Evolutionary conservation across 805 yeast genomes (phyloP).

Genomic region (Peterozyma toletana): DNA sequence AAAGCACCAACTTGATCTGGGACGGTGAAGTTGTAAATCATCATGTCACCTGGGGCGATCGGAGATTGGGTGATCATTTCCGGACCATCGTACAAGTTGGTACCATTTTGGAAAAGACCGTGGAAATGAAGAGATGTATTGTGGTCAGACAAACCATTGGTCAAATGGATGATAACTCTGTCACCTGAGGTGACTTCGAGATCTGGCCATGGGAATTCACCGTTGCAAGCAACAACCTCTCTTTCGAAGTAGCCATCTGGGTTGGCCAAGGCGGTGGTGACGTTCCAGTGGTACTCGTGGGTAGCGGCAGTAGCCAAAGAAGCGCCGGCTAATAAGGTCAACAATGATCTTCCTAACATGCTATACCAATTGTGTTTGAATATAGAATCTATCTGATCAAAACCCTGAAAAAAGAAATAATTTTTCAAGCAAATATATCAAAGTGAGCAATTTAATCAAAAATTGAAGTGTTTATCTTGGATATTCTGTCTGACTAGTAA

Average conservation of each 20-base stretch:
- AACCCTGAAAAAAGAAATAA: no score
- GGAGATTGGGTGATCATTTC: constrained; percentile 88
- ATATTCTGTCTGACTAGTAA: no score
- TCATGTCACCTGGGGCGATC: constrained; percentile 68
- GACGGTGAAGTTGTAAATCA: constrained; percentile 84
- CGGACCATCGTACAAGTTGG: constrained; percentile 86
- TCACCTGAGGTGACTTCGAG: constrained; percentile 76
- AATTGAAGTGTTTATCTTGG: no score
- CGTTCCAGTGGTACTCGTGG: constrained; percentile 57
- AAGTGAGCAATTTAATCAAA: no score
- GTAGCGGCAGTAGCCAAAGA: constrained; percentile 31
- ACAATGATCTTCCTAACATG: neutral
- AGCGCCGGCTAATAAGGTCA: neutral
- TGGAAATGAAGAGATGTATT: constrained; percentile 88
- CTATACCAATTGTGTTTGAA: neutral
- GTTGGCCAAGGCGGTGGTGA: constrained; percentile 57
- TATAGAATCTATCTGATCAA: no score
- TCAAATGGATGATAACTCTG: constrained; percentile 61
- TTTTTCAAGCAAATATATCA: no score
- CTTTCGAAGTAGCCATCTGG: constrained; percentile 44
- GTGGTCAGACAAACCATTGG: constrained; percentile 62
- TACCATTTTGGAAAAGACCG: constrained; percentile 78
- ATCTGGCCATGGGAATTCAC: constrained; percentile 80
- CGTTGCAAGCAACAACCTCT: constrained; percentile 42
- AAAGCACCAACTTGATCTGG: constrained; percentile 78